A percentile compares a stretch with the other conserved stretches of the same genome.
These are phyloP conservation scores for Lindgomyces ingoldianus DNA, from an alignment of 495 filamentous ascomycete species.

Conservation along the genomic window DNA sequence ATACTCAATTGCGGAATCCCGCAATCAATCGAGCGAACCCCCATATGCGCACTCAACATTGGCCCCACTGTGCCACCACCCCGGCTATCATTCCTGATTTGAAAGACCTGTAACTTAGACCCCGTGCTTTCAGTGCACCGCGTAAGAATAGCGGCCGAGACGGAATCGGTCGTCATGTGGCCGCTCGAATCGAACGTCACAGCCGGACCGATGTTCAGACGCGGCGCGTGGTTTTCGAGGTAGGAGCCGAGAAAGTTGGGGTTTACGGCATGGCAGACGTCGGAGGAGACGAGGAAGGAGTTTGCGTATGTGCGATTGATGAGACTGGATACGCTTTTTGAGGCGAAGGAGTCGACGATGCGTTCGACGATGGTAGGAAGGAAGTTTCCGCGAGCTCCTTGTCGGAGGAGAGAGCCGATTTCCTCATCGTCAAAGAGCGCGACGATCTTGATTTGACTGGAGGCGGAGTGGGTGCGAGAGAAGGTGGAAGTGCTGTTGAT, in stretches of 20 bases:
- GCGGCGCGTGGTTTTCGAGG: slow-evolving; percentile 79
- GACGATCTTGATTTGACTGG: slow-evolving; percentile 71
- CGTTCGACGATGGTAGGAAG: slow-evolving; percentile 77
- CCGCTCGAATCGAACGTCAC: slow-evolving; percentile 86
- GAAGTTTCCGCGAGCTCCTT: slow-evolving; percentile 88
- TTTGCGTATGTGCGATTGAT: slow-evolving; percentile 84
- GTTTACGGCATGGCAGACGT: slow-evolving; percentile 93
- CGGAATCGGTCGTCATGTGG: slow-evolving; percentile 87
- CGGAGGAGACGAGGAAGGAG: slow-evolving; percentile 88
- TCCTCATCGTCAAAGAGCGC: slow-evolving; percentile 96
- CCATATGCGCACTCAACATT: slow-evolving; percentile 78
- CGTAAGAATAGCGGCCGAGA: slow-evolving; percentile 73
- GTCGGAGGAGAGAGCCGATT: slow-evolving; percentile 84
- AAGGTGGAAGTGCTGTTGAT: slow-evolving; percentile 62
- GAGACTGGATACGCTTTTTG: slow-evolving; percentile 52
- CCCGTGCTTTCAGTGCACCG: slow-evolving; percentile 58
- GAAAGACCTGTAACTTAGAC: slow-evolving; percentile 79
- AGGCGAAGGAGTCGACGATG: slow-evolving; percentile 68
- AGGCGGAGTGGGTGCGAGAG: slow-evolving; percentile 39
- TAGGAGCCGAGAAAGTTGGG: slow-evolving; percentile 85
- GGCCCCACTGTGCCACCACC: slow-evolving; percentile 95
- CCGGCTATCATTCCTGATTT: slow-evolving; percentile 88
- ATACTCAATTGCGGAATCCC: slow-evolving; percentile 92
- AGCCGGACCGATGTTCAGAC: slow-evolving; percentile 86
- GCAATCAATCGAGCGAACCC: slow-evolving; percentile 82